phyloP scores from a whole-genome alignment of 164 flowering plant species.

The Vitis amurensis region DNA sequence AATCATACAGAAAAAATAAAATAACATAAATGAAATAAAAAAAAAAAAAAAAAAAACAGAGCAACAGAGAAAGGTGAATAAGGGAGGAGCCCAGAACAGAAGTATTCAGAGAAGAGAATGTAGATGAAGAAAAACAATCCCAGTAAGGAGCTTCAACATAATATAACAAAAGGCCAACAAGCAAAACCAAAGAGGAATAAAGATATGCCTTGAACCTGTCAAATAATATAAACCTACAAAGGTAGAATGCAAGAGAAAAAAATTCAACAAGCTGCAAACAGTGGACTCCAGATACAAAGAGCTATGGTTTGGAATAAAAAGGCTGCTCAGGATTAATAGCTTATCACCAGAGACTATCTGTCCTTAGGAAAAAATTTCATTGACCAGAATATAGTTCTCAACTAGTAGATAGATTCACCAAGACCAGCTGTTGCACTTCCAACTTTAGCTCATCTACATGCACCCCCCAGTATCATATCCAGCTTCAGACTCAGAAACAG shows the following conservation, averaged over 20 bases:
- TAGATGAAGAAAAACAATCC: background rate
- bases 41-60: slow-evolving; percentile 14
- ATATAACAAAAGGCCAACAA: background rate
- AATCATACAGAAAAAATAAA: slow-evolving; percentile 25
- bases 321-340: background rate
- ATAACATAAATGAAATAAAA: slow-evolving; percentile 7
- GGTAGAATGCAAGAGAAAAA: background rate
- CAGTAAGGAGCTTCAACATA: background rate
- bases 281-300: background rate
- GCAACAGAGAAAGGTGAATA: background rate
- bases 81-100: background rate
- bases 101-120: background rate
- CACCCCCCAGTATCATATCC: background rate
- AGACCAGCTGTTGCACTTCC: background rate
- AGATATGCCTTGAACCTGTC: background rate
- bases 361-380: background rate
- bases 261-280: background rate
- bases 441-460: background rate
- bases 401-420: background rate
- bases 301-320: background rate
- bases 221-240: background rate
- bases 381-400: background rate
- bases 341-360: background rate
- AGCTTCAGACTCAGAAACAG: too few relatives aligned
- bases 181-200: background rate